Evolutionary conservation across 1,139 yeast genomes (phyloP), one percentile per base, ranked within the genome.

Genomic region (Trichomonascaceae sp.): DNA sequence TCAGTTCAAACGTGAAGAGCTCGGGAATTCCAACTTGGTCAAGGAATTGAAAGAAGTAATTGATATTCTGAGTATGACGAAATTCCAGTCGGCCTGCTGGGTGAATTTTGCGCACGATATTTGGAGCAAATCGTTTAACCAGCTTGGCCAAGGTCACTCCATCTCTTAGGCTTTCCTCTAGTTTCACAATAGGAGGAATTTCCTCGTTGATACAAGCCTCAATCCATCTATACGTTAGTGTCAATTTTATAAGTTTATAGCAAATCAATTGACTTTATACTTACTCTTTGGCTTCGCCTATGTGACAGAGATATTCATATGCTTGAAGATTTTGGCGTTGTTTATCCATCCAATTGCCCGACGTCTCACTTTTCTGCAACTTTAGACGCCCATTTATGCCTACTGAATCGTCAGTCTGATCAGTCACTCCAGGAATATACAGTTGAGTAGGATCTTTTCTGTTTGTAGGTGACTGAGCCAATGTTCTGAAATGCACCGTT

Each of bases 41-140:
- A 43, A 89, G 74, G 56, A 93, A 80, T 27, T 81, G 78, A 67
- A 93, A 85, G 69, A 93, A 93, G 27, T 85, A 77, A 65, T 90
- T 89, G 64, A 93, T 93, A 66, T 93, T 93, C 67, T 95, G 98
- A 0, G 96, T 89, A 67, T 90, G 96, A 58, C 87, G 82, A 74
- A 88, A 93, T 67, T 89, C 95, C 47, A 89, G 74, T 55, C 80
- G 82, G 49, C 80, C 82, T n/a, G 79, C 73, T 20, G 81, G 81
- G 57, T 78, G 78, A 15, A 85, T 80, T 52, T 74, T 73, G 45
- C 74, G 78, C 13, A 83, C 86, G 2, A 82, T 71, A 0, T 77
- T 76, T 0, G 97, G 95, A 48, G 87, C 81, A 52, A 93, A 83
- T 2, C 76, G 79, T 61, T 82, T 80, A 3, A 96, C 84, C 43